phyloP scores from a whole-genome alignment of 139 green algal species.

The Closterium sp. region DNA sequence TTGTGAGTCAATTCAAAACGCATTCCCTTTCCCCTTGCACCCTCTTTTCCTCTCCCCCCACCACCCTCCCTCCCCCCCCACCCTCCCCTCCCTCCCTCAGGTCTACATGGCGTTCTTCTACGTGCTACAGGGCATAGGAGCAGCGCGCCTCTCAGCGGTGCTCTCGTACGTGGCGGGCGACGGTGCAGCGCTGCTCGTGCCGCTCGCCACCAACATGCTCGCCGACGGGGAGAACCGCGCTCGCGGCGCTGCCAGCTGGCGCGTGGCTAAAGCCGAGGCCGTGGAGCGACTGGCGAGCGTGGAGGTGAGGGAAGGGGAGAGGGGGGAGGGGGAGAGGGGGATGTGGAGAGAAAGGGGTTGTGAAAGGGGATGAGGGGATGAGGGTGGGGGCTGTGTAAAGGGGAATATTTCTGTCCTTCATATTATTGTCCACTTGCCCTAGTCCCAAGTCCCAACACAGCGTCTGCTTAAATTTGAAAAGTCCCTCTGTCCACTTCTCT shows the following conservation, averaged over 20 bases:
- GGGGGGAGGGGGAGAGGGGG: not conserved
- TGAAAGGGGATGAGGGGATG: too few species aligned
- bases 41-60: not conserved
- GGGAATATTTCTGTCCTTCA: too few species aligned
- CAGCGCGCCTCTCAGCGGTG: not conserved
- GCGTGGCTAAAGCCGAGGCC: not conserved
- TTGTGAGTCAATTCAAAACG: too few species aligned
- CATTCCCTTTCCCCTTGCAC: too few species aligned
- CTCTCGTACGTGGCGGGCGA: not conserved
- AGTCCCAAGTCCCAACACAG: too few species aligned
- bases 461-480: too few species aligned
- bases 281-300: slow-evolving; percentile 26
- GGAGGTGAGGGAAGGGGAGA: slow-evolving; percentile 5
- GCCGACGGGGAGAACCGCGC: slow-evolving; percentile 3
- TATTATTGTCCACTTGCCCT: too few species aligned
- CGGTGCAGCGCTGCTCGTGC: slow-evolving; percentile 5
- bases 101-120: slow-evolving; percentile 25
- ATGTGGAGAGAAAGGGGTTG: not conserved
- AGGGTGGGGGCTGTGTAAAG: too few species aligned
- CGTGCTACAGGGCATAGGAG: slow-evolving; percentile 24
- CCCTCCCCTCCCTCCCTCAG: not conserved
- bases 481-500: too few species aligned
- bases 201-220: not conserved
- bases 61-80: not conserved
- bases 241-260: slow-evolving; percentile 21